phyloP scores from a whole-genome alignment of 495 filamentous ascomycete species.

The Aspergillus incahuasiensis region DNA sequence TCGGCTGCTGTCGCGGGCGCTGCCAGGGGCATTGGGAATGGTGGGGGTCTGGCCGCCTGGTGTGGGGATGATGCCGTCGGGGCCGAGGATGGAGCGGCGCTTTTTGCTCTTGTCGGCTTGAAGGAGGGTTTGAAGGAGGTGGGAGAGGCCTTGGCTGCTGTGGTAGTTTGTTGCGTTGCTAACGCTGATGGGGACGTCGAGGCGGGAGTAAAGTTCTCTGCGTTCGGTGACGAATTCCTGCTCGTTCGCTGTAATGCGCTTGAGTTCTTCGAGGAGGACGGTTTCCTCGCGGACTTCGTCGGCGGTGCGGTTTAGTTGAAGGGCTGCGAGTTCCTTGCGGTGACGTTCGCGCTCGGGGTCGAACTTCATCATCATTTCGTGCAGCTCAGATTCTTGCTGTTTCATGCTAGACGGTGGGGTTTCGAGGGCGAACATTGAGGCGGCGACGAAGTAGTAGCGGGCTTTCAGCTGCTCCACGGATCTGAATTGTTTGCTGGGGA shows the following conservation, averaged over 20 bases:
- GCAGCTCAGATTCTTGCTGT: constrained; percentile 67
- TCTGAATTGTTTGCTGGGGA: constrained; percentile 43
- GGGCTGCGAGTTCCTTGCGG: constrained; percentile 79
- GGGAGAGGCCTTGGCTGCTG: constrained; percentile 69
- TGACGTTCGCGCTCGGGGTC: constrained; percentile 67
- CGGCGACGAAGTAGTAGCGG: constrained; percentile 81
- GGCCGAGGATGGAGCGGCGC: constrained; percentile 58
- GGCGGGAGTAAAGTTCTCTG: constrained; percentile 79
- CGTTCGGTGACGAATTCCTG: constrained; percentile 81
- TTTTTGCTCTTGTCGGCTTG: constrained; percentile 85
- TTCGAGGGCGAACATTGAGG: constrained; percentile 77
- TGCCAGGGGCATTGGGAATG: constrained; percentile 36
- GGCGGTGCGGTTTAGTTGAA: constrained; percentile 69
- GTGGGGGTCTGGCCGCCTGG: constrained; percentile 50
- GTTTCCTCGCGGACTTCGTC: constrained; percentile 91
- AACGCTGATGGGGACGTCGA: constrained; percentile 71
- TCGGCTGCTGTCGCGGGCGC: constrained; percentile 31
- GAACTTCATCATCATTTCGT: constrained; percentile 82
- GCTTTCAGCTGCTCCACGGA: constrained; percentile 88
- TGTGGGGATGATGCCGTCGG: constrained; percentile 46
- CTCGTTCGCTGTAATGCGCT: constrained; percentile 78
- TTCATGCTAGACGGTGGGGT: constrained; percentile 84
- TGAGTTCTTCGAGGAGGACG: constrained; percentile 78
- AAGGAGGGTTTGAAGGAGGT: constrained; percentile 73
- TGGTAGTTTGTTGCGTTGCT: constrained; percentile 66